phyloP scores from a whole-genome alignment of 2,329 filamentous ascomycete genomes.

The Ilyonectria robusta region DNA sequence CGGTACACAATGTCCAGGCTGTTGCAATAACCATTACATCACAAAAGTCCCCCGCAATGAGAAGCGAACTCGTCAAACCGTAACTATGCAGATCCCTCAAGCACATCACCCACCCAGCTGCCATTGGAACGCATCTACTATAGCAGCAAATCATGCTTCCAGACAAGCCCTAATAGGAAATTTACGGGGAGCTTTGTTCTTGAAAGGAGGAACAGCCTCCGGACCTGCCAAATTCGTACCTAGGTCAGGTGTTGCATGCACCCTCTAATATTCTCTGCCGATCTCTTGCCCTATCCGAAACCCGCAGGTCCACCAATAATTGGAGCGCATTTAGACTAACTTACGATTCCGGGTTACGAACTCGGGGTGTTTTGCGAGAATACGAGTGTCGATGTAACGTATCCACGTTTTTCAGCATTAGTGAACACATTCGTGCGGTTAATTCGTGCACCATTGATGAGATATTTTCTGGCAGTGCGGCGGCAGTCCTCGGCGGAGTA shows the following conservation, averaged over 20 bases:
- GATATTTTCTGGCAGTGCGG: too few species aligned
- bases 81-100: neutral
- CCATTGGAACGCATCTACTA: conserved; percentile 27
- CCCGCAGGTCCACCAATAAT: conserved; percentile 22
- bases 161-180: conserved; percentile 12
- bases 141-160: neutral
- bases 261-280: conserved; percentile 21
- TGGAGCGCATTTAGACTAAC: conserved; percentile 16
- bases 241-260: conserved; percentile 10
- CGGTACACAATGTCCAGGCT: conserved; percentile 2
- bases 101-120: neutral
- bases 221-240: conserved; percentile 20
- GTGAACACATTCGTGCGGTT: too few species aligned
- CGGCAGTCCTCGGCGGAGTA: too few species aligned
- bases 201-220: neutral
- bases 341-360: too few species aligned
- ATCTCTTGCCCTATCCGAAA: conserved; percentile 27
- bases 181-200: conserved; percentile 3
- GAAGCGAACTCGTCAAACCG: neutral
- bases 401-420: too few species aligned
- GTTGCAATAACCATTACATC: neutral
- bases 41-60: conserved; percentile 7
- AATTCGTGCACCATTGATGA: too few species aligned
- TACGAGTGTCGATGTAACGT: too few species aligned
- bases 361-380: too few species aligned